phyloP scores from a whole-genome alignment of 768 basidiomycete species.

The Hebeloma cylindrosporum region DNA sequence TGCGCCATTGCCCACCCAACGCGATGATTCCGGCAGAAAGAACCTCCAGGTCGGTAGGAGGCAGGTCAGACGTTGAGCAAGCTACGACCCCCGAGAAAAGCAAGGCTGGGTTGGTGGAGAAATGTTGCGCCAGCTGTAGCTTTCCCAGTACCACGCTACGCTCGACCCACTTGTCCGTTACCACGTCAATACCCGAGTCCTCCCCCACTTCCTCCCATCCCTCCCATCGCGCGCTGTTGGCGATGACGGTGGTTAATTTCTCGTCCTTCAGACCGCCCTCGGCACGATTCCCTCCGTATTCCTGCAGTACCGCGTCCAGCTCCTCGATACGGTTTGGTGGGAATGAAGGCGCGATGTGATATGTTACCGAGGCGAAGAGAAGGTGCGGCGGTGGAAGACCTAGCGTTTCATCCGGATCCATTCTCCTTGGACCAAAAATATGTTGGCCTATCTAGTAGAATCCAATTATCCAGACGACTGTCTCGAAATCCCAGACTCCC shows the following conservation, averaged over 20 bases:
- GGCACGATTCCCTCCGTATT: constrained; percentile 48
- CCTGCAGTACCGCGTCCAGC: constrained; percentile 47
- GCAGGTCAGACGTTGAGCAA: constrained; percentile 60
- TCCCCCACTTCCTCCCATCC: constrained; percentile 47
- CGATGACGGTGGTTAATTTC: constrained; percentile 52
- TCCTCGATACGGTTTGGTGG: constrained; percentile 39
- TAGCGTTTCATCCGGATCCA: too few relatives aligned
- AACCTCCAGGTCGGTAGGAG: constrained; percentile 65
- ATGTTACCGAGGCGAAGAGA: constrained; percentile 9
- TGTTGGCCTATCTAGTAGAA: too few relatives aligned
- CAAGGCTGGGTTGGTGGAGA: constrained; percentile 74
- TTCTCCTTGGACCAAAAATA: too few relatives aligned
- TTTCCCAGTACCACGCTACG: constrained; percentile 58
- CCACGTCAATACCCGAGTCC: background rate
- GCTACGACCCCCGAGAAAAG: constrained; percentile 85
- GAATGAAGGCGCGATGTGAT: constrained; percentile 48
- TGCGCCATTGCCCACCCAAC: constrained; percentile 81
- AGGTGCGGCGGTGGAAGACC: too few relatives aligned
- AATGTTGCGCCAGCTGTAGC: constrained; percentile 58
- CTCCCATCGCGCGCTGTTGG: constrained; percentile 54
- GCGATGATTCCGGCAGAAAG: constrained; percentile 70
- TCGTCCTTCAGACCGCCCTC: constrained; percentile 31
- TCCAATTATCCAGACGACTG: too few relatives aligned
- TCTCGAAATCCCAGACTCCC: too few relatives aligned
- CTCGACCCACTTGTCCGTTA: constrained; percentile 64